Evolutionary conservation across 176 grass and related monocot genomes (phyloP).

Genomic region (Canna indica): DNA sequence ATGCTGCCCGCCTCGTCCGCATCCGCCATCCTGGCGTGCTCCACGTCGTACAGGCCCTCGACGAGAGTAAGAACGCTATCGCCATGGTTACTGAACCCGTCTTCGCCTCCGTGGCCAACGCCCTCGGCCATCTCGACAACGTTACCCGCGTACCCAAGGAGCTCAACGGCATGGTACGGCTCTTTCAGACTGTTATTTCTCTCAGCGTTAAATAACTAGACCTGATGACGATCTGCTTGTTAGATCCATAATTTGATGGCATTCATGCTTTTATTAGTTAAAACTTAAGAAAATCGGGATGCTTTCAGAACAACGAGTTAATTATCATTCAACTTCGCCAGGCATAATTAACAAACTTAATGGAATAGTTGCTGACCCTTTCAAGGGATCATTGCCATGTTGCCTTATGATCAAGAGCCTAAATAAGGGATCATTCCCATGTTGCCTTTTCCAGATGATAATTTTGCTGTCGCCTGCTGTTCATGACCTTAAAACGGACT

Average conservation of each 20-base stretch:
- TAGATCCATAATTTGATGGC: background rate
- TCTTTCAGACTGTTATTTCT: too few relatives aligned
- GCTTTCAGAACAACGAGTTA: background rate
- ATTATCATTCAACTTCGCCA: background rate
- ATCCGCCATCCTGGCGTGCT: conserved; percentile 93
- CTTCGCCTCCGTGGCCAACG: conserved; percentile 79
- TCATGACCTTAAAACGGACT: too few relatives aligned
- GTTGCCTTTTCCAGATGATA: too few relatives aligned
- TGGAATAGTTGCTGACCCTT: too few relatives aligned
- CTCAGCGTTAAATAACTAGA: background rate
- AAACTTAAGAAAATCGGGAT: background rate
- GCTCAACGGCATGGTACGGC: conserved; percentile 86
- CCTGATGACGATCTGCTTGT: background rate
- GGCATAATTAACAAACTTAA: too few relatives aligned
- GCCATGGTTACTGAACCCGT: conserved; percentile 93
- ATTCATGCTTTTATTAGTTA: background rate
- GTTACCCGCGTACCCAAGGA: conserved; percentile 78
- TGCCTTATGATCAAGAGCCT: too few relatives aligned
- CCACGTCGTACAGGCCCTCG: conserved; percentile 94
- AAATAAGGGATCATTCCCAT: too few relatives aligned
- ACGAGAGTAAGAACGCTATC: conserved; percentile 96
- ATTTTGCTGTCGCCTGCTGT: too few relatives aligned
- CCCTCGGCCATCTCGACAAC: conserved; percentile 70
- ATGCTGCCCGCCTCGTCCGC: conserved; percentile 74
- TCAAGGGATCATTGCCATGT: too few relatives aligned